A percentile compares a stretch with the other conserved stretches of the same genome.
These are phyloP conservation scores for Fusarium lyarnte DNA, from an alignment of 2,329 filamentous ascomycete genomes.

Conservation along the genomic window DNA sequence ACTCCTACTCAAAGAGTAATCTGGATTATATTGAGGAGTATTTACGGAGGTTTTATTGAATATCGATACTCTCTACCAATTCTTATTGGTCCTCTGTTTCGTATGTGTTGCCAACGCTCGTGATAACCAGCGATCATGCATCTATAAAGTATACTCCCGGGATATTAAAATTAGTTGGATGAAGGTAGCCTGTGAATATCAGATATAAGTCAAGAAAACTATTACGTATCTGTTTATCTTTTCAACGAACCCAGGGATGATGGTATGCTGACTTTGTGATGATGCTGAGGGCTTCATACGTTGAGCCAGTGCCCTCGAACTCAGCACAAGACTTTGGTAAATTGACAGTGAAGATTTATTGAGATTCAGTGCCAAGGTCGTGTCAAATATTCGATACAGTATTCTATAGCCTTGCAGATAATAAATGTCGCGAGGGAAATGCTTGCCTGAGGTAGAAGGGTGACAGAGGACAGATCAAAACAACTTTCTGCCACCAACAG, in stretches of 20 bases:
- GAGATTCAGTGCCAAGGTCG: fast-evolving
- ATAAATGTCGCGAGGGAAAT: neutral
- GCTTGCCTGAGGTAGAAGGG: neutral
- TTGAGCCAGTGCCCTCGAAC: neutral
- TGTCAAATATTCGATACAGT: fast-evolving
- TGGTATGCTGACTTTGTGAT: neutral
- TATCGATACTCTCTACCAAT: fast-evolving
- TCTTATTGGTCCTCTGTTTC: too few relatives aligned
- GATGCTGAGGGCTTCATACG: neutral
- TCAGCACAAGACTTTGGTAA: too few relatives aligned
- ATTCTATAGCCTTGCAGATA: neutral
- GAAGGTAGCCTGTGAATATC: neutral
- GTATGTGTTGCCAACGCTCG: neutral
- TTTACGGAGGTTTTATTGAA: neutral
- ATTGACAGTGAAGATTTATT: neutral
- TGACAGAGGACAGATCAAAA: neutral
- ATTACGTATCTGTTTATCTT: fast-evolving
- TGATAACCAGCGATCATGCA: too few relatives aligned
- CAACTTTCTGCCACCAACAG: neutral
- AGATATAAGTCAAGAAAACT: too few relatives aligned
- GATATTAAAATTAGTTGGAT: too few relatives aligned
- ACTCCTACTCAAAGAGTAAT: neutral
- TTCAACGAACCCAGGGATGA: neutral
- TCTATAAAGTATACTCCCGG: neutral
- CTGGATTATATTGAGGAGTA: fast-evolving